phyloP scores from a whole-genome alignment of 1,139 yeast genomes.

The Pneumocystis murina region DNA sequence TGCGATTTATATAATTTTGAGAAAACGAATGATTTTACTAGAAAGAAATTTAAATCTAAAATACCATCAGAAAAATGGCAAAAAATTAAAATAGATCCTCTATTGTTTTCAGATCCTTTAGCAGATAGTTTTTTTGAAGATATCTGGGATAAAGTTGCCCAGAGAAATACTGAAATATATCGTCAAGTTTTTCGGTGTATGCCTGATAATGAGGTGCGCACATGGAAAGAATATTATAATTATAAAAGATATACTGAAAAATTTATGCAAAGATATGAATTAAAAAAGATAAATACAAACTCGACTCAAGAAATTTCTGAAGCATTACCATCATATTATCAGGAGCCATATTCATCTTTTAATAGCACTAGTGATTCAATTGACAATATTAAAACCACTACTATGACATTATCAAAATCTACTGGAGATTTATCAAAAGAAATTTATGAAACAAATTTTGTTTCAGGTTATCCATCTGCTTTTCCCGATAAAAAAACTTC shows the following conservation, averaged over 20 bases:
- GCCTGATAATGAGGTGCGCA: constrained; percentile 75
- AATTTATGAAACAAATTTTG: not conserved
- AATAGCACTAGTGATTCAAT: not conserved
- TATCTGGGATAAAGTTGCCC: constrained; percentile 74
- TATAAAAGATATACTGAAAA: constrained; percentile 29
- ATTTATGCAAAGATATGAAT: constrained; percentile 28
- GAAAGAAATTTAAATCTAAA: constrained; percentile 25
- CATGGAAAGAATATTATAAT: constrained; percentile 81
- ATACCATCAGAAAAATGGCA: constrained; percentile 40
- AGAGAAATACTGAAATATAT: constrained; percentile 66
- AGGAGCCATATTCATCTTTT: not conserved
- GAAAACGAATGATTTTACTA: constrained; percentile 21
- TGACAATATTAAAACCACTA: not conserved
- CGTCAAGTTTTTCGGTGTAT: constrained; percentile 83
- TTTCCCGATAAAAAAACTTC: not conserved
- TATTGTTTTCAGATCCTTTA: constrained; percentile 73
- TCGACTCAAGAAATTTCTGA: not conserved
- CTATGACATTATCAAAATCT: not conserved
- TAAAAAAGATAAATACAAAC: constrained; percentile 8
- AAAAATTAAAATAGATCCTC: constrained; percentile 52
- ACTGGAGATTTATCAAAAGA: not conserved
- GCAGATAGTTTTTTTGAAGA: constrained; percentile 67
- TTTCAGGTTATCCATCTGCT: not conserved
- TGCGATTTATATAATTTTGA: constrained; percentile 13
- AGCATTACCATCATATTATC: not conserved